Base-by-base conservation (phyloP, 2,329 filamentous ascomycete genomes). In the Leptographium lundbergii region DNA sequence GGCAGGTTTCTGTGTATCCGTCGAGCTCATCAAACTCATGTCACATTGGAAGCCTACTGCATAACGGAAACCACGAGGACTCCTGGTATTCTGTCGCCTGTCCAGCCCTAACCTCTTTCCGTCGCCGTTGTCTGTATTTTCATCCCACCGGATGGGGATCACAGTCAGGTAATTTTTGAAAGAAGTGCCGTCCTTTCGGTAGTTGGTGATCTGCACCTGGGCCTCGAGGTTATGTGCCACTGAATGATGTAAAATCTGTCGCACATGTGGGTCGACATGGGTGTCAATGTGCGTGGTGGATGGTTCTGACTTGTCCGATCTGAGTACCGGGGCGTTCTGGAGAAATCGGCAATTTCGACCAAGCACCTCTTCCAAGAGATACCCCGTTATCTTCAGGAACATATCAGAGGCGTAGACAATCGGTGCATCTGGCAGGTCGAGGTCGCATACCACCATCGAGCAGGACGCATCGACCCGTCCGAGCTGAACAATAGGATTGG, bases 161-260 rank as follows among this genome's bases (percentile, higher is more conserved):
- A 95, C 89, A n/a, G 87, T 89, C 57, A 95, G 75, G 14, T 91
- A 69, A 65, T 95, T 95, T 76, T 86, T 86, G 67, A 95, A 95
- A 0, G 79, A 78, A 65, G 89, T 81, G 0, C 91, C 90, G 56
- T 88, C 85, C 72, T 90, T 88, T 63, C 87, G 83, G 69, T 91
- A 95, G 68, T 95, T 95, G 68, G 86, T 85, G 17, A 95, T 69
- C 42, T 74, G 67, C 5, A 79, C 64, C 58, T 79, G 75, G 6
- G 81, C 65, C 66, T 83, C 80, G 34, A 67, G 60, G 50, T 73
- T 72, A 3, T 66, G 61, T n/a, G 73, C 69, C 25, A 82, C 67
- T 1, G 79, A 75, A 34, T 72, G 68, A 7, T 72, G 71, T 72
- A 83, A 75, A 50, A 62, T 81, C 42, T 81, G 75, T 5, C 89